phyloP scores from a whole-genome alignment of 2,329 filamentous ascomycete species.

The Hypomyces rosellus region DNA sequence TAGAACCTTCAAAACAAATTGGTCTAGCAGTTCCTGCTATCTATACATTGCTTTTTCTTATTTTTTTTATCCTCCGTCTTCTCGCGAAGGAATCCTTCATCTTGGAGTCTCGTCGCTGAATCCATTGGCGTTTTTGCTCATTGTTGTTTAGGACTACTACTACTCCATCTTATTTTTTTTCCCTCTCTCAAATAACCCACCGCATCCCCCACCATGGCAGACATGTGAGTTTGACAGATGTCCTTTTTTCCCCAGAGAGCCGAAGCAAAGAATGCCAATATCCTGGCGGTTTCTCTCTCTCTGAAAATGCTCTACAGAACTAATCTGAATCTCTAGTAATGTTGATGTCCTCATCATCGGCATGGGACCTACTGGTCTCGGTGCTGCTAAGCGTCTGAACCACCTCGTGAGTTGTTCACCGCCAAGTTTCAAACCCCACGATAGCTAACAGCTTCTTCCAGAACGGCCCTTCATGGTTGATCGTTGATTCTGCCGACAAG shows the following conservation, averaged over 20 bases:
- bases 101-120: constrained; percentile 13
- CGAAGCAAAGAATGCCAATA: not conserved
- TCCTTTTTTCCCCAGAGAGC: constrained; percentile 5
- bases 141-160: not conserved
- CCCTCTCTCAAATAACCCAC: constrained; percentile 1
- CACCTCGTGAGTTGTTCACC: constrained; percentile 67
- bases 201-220: constrained; percentile 31
- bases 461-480: constrained; percentile 92
- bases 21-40: constrained; percentile 22
- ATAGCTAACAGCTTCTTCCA: constrained; percentile 35
- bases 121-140: constrained; percentile 13
- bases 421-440: constrained; percentile 16
- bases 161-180: not conserved
- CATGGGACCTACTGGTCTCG: constrained; percentile 92
- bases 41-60: constrained; percentile 19
- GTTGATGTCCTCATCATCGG: constrained; percentile 98
- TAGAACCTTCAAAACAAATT: constrained; percentile 20
- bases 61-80: constrained; percentile 17
- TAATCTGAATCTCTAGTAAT: constrained; percentile 49
- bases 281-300: no score
- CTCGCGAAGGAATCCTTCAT: constrained; percentile 19
- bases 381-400: constrained; percentile 95
- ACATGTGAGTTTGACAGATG: constrained; percentile 28
- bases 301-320: not conserved
- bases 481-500: constrained; percentile 85